Evolutionary conservation across 225 moss, liverwort and hornwort genomes (phyloP), one percentile per base, ranked within the genome.

Genomic region (Ulota crispa): DNA sequence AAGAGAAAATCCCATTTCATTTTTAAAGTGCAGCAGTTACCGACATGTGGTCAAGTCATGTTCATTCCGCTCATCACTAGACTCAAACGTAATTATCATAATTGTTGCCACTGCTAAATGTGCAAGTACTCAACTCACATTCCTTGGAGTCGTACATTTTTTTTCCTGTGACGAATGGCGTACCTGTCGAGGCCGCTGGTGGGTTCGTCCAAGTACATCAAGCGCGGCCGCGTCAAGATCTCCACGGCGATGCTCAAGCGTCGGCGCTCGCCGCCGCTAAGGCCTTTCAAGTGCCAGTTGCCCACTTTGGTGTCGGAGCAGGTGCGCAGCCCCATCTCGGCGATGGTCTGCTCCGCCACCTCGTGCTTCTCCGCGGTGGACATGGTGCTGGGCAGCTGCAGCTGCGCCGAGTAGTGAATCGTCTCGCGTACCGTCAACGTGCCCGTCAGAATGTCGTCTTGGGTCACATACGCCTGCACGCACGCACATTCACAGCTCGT

Each of bases 121-220:
- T 50, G 50, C 50, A 15, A 50, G 0, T 16, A 50, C 16, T 47
- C 39, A 9, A 39, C 0, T 39, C 39, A 39, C 2, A 10, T 9
- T 39, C 2, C 39, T 39, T 39, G 39, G 39, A 39, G 34, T 34
- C 34, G 34, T 34, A 34, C 34, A 34, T 0, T 3, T 34, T 39
- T 39, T 39, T 9, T 39, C 2, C 39, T 39, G 39, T 39, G 9
- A 10, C 9, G 39, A 2, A 39, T 39, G 45, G 45, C 27, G 6
- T 34, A 73, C 89, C 89, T 89, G 76, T 89, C 89, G 6, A 89
- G 83, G 50, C 89, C 89, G 13, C 89, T 89, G 66, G 86, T 89
- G 64, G 89, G 89, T 52, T 86, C 84, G 63, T 89, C 89, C 2
- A 89, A 79, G 54, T 72, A 89, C 83, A 89, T 76, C 30, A 89